A percentile compares a stretch with the other conserved stretches of the same genome.
Evolutionary conservation across 345 rosid genomes (phyloP).

Genomic region (Pistacia atlantica): DNA sequence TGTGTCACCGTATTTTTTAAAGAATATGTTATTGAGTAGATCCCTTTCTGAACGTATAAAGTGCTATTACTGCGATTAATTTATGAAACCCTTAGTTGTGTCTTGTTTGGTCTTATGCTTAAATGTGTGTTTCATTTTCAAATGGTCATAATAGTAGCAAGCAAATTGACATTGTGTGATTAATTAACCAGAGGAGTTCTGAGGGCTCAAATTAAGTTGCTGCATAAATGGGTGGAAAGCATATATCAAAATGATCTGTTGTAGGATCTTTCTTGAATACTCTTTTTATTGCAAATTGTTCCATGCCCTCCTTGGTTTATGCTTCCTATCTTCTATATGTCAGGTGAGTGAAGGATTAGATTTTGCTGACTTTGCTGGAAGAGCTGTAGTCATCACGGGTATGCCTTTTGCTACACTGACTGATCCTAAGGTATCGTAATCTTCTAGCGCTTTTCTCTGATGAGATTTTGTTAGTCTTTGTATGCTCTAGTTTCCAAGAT

Average conservation of each 20-base stretch:
- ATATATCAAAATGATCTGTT: not conserved
- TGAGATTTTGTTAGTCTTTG: not conserved
- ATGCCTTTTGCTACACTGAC: conserved; percentile 78
- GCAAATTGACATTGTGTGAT: not conserved
- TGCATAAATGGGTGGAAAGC: not conserved
- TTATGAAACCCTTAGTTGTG: not conserved
- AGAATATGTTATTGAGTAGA: not conserved
- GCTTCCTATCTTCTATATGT: conserved; percentile 3
- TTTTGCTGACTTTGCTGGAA: conserved; percentile 96
- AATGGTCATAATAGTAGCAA: not conserved
- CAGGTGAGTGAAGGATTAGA: conserved; percentile 99
- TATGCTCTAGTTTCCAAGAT: conserved; percentile 3
- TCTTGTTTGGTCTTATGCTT: not conserved
- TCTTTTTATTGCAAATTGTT: not conserved
- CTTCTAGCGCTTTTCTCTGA: not conserved
- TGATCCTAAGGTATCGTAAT: conserved; percentile 82
- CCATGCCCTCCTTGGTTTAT: not conserved
- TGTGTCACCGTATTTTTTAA: not conserved
- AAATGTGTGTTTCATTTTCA: not conserved
- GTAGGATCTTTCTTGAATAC: not conserved
- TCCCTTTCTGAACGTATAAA: not conserved
- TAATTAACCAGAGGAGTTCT: not conserved
- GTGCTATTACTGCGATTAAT: not conserved
- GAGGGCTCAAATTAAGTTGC: not conserved
- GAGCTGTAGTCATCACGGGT: conserved; percentile 94